A percentile compares a stretch with the other conserved stretches of the same genome.
Evolutionary conservation across 495 filamentous ascomycete genomes (phyloP).

Genomic region (Cladorrhinum samala): DNA sequence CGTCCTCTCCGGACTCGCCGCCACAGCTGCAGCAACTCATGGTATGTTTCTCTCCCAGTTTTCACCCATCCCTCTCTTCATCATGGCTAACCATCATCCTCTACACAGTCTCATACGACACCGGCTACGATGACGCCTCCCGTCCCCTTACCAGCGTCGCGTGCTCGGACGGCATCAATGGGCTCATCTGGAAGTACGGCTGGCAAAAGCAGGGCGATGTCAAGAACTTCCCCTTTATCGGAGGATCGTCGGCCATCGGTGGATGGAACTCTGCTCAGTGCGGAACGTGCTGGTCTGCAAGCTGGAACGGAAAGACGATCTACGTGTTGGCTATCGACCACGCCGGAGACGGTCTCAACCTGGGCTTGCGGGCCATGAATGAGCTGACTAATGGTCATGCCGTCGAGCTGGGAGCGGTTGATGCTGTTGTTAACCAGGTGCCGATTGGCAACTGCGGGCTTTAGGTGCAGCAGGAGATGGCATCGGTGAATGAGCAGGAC

Average conservation of each 20-base stretch:
- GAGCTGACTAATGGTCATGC: constrained; percentile 55
- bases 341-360: constrained; percentile 54
- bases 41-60: constrained; percentile 14
- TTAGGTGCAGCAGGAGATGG: neutral
- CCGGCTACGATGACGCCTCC: constrained; percentile 47
- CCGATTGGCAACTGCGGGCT: constrained; percentile 26
- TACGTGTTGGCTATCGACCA: constrained; percentile 64
- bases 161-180: constrained; percentile 56
- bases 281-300: constrained; percentile 63
- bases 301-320: constrained; percentile 54
- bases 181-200: constrained; percentile 49
- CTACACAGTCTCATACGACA: constrained; percentile 49
- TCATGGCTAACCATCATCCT: constrained; percentile 14
- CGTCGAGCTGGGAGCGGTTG: constrained; percentile 47
- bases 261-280: constrained; percentile 57
- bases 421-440: constrained; percentile 44
- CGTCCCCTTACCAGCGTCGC: constrained; percentile 42
- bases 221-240: constrained; percentile 54
- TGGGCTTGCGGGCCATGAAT: constrained; percentile 61
- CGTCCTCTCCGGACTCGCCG: constrained; percentile 29
- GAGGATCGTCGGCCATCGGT: constrained; percentile 52
- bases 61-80: neutral
- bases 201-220: constrained; percentile 43
- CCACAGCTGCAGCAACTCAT: constrained; percentile 31
- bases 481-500: neutral